phyloP scores from a whole-genome alignment of 345 rosid species.

The Diplotaxis tenuifolia region DNA sequence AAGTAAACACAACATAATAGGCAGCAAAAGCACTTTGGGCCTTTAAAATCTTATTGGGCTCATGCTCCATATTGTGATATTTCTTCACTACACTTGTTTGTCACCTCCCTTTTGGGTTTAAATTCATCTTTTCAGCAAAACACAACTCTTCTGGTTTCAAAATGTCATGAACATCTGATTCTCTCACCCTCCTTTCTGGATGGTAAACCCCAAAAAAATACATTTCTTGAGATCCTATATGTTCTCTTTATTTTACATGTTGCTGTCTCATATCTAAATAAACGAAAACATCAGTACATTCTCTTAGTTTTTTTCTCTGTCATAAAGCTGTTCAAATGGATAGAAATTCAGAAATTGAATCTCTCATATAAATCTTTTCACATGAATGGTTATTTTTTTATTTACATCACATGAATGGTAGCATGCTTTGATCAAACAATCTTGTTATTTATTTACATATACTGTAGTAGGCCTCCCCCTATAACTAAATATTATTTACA shows the following conservation, averaged over 20 bases:
- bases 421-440: conserved; percentile 12
- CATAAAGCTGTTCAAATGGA: not conserved
- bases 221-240: not conserved
- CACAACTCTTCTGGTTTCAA: too few relatives aligned
- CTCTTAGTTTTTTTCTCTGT: not conserved
- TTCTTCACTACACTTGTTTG: too few relatives aligned
- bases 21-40: not conserved
- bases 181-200: conserved; percentile 27
- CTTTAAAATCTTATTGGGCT: not conserved
- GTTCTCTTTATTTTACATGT: not conserved
- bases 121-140: not conserved
- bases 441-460: conserved; percentile 19
- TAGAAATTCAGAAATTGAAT: not conserved
- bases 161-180: conserved; percentile 22
- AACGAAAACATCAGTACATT: conserved; percentile 12
- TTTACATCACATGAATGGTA: conserved; percentile 13
- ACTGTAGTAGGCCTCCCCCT: conserved; percentile 5
- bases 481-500: conserved; percentile 30
- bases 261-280: conserved; percentile 22
- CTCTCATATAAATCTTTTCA: not conserved
- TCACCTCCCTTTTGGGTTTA: not conserved
- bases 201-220: not conserved
- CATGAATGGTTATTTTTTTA: conserved; percentile 6
- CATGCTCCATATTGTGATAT: not conserved
- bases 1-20: not conserved